Percentiles rank a stretch among this genome's conserved stretches.
Evolutionary conservation across 2,329 filamentous ascomycete species (phyloP).

Genomic region (Tolypocladium guangdongense): DNA sequence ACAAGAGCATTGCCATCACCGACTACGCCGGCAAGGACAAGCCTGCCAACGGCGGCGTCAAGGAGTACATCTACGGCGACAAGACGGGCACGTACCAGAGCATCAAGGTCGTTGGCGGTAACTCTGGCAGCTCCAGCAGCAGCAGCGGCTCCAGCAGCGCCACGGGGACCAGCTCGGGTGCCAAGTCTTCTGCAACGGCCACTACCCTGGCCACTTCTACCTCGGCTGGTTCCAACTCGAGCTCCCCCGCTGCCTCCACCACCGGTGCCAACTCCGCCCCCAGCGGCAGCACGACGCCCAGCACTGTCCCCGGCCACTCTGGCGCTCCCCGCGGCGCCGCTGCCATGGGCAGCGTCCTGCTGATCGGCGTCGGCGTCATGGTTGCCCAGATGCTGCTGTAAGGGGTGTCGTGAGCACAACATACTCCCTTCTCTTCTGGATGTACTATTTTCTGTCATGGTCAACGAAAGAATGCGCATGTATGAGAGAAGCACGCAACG

Average conservation of each 20-base stretch:
- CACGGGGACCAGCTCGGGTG: not conserved
- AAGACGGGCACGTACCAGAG: constrained; percentile 36
- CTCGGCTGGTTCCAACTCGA: constrained; percentile 6
- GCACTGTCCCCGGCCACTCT: constrained; percentile 12
- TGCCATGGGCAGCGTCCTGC: constrained; percentile 13
- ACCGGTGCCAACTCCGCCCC: constrained; percentile 5
- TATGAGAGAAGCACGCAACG: constrained; percentile 4
- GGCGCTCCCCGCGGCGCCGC: constrained; percentile 14
- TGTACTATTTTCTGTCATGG: constrained; percentile 13
- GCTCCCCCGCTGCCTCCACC: constrained; percentile 4
- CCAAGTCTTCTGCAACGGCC: not conserved
- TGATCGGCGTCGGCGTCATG: constrained; percentile 16
- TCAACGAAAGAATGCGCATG: constrained; percentile 11
- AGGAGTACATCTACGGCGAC: constrained; percentile 42
- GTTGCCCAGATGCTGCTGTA: constrained; percentile 21
- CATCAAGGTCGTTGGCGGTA: constrained; percentile 37
- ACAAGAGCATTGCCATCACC: constrained; percentile 42
- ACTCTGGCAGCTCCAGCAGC: constrained; percentile 14
- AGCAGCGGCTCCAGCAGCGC: not conserved
- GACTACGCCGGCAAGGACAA: constrained; percentile 42
- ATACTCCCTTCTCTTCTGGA: constrained; percentile 9
- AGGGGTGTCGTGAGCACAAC: not conserved
- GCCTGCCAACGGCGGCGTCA: constrained; percentile 26
- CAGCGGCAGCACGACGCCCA: constrained; percentile 6
- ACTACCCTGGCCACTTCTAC: constrained; percentile 10